Base-by-base conservation (phyloP, 2,329 filamentous ascomycete genomes). In the Ophiognomonia clavigignenti-juglandacearum region DNA sequence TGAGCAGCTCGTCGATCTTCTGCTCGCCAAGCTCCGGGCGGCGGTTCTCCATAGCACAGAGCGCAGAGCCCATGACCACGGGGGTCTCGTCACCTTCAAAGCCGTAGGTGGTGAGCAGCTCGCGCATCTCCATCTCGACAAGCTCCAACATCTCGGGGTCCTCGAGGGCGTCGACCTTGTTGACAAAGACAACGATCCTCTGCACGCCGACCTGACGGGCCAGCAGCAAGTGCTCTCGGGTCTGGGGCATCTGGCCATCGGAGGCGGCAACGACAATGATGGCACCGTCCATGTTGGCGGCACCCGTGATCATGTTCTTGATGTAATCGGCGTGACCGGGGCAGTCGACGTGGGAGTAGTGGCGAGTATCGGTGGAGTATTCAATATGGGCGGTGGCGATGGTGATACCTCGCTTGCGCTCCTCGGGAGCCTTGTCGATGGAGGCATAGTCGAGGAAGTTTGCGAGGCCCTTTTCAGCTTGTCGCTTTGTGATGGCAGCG, bases 291-390 rank as follows among this genome's bases (percentile, higher is more conserved):
- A 98, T 98, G 78, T 90, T 95, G 63, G 95, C 92, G 54, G 93
- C 91, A 83, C 93, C 93, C 58, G 93, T 98, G 71, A 98, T 98
- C 93, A 98, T 98, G 85, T 98, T 98, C 83, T 98, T 98, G 78
- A 98, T 97, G 80, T 98, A 98, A 89, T 98, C 93, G 73, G 93
- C 93, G 85, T 98, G 93, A 73, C 93, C 93, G 50, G 93, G 93
- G 74, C 93, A 98, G 82, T 98, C 93, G 77, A 98, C 93, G 82
- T 98, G 93, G 63, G 93, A 93, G 75, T 98, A 98, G 78, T 98
- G 93, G 65, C 93, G 86, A 66, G 77, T 78, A 0, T 96, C 88
- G 68, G 93, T 98, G 60, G 88, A 75, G 78, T 97, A 98, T 77
- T 98, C 93, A 74, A 98, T 95, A 75, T 98, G 93, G 58, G 93